Evolutionary conservation across 495 filamentous ascomycete species (phyloP).

Genomic region (Xylaria telfairii): DNA sequence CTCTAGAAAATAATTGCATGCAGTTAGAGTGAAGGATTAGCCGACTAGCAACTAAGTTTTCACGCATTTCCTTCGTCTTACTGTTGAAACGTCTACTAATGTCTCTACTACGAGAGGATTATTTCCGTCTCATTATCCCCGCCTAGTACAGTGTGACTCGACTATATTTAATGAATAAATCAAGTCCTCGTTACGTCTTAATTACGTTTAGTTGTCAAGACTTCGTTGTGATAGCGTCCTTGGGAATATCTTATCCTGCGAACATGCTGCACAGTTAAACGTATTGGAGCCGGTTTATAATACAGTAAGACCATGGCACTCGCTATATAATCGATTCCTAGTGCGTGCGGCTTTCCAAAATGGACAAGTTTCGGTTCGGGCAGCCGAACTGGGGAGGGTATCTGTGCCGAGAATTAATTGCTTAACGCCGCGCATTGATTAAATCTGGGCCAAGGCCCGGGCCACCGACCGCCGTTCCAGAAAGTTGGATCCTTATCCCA

Average conservation of each 20-base stretch:
- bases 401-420: constrained; percentile 17
- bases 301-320: not conserved
- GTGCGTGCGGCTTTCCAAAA: not conserved
- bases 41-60: not conserved
- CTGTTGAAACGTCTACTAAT: too few species aligned
- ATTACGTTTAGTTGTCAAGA: not conserved
- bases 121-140: not conserved
- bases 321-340: not conserved
- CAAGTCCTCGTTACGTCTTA: not conserved
- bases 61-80: not conserved
- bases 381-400: constrained; percentile 14
- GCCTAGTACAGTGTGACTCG: not conserved
- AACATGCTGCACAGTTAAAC: not conserved
- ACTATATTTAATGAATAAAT: not conserved
- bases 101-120: not conserved
- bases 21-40: not conserved
- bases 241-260: not conserved
- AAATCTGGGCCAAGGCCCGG: constrained; percentile 39
- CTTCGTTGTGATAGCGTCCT: not conserved
- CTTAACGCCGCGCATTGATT: constrained; percentile 14
- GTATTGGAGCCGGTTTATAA: not conserved
- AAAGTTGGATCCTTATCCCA: constrained; percentile 36
- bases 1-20: not conserved
- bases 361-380: constrained; percentile 4
- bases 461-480: constrained; percentile 55